Percentiles rank a stretch among this genome's conserved stretches.
Evolutionary conservation across 139 green algal species (phyloP).

Genomic region (Chlorokybus atmophyticus): DNA sequence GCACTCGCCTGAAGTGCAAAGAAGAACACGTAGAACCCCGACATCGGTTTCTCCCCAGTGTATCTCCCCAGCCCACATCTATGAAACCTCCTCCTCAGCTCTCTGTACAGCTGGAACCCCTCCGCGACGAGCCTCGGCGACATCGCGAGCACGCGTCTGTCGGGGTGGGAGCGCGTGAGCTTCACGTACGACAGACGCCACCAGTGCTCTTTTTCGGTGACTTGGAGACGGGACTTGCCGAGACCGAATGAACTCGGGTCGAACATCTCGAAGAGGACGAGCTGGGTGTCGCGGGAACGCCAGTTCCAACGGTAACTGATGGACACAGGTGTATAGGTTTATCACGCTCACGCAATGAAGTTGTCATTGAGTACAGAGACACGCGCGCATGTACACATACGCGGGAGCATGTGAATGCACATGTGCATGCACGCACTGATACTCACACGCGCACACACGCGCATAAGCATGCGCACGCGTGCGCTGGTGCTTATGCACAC

Average conservation of each 20-base stretch:
- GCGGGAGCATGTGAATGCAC: too few species aligned
- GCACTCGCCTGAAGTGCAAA: constrained; percentile 7
- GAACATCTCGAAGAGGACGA: constrained; percentile 29
- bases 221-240: constrained; percentile 3
- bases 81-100: constrained; percentile 18
- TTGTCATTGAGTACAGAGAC: too few species aligned
- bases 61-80: constrained; percentile 8
- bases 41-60: constrained; percentile 29
- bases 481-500: too few species aligned
- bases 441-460: too few species aligned
- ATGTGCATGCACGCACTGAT: too few species aligned
- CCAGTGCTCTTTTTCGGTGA: constrained; percentile 22
- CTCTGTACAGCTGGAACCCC: constrained; percentile 20
- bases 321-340: too few species aligned
- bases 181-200: constrained; percentile 4
- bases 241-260: constrained; percentile 8
- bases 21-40: constrained; percentile 23
- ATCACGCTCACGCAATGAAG: too few species aligned
- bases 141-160: constrained; percentile 15
- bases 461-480: too few species aligned
- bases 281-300: constrained; percentile 7
- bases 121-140: constrained; percentile 15
- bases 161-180: constrained; percentile 9
- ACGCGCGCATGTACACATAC: too few species aligned
- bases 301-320: constrained; percentile 24